Conservation (phyloP, 78 protist genomes). For the Dictyostelium citrinum region DNA sequence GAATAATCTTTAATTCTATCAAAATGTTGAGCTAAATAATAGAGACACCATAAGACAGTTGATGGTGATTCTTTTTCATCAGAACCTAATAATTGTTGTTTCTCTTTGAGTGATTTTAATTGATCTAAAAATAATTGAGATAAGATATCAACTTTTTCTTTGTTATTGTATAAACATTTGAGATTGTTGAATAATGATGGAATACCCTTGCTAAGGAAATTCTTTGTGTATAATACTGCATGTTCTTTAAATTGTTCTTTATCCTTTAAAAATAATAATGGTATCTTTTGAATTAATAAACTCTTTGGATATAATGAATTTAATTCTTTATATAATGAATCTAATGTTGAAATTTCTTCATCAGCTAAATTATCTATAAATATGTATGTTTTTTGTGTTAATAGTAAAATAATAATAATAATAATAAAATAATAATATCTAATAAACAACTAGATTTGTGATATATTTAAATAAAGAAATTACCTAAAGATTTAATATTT, state of each 20-base stretch:
- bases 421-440: background rate
- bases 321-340: background rate
- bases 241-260: background rate
- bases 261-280: constrained; percentile 26
- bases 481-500: background rate
- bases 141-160: constrained; percentile 64
- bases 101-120: constrained; percentile 9
- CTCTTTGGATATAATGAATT: constrained; percentile 33
- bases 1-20: constrained; percentile 18
- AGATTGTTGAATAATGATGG: constrained; percentile 76
- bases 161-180: constrained; percentile 72
- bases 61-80: constrained; percentile 46
- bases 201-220: constrained; percentile 66
- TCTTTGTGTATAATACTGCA: constrained; percentile 12
- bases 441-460: no score
- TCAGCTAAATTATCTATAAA: background rate
- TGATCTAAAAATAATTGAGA: constrained; percentile 21
- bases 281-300: constrained; percentile 37
- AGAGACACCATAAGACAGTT: constrained; percentile 72
- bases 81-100: background rate
- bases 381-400: background rate
- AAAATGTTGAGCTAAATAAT: constrained; percentile 82
- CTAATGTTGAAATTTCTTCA: constrained; percentile 3
- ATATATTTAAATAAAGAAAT: background rate
- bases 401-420: no score